Evolutionary conservation across 805 yeast genomes (phyloP).

Genomic region (Candida orba): DNA sequence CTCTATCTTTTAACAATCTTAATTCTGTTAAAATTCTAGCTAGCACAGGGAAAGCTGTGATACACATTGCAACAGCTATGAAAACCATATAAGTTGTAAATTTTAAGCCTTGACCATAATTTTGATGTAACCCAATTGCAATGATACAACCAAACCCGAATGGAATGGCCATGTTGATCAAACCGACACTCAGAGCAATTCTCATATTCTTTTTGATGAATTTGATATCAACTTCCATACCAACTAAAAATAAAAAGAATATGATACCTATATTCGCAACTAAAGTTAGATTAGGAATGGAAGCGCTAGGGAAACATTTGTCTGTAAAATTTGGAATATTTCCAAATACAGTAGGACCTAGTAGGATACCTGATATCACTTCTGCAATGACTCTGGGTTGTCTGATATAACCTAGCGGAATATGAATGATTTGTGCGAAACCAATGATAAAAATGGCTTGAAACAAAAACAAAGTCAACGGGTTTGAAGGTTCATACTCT

Average conservation of each 20-base stretch:
- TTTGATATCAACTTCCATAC: slow-evolving; percentile 67
- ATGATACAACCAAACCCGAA: slow-evolving; percentile 74
- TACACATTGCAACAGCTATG: slow-evolving; percentile 76
- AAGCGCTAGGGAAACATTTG: slow-evolving; percentile 55
- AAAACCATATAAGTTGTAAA: slow-evolving; percentile 76
- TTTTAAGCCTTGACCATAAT: slow-evolving; percentile 40
- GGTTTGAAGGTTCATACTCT: slow-evolving; percentile 47
- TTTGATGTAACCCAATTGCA: slow-evolving; percentile 58
- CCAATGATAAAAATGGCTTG: slow-evolving; percentile 58
- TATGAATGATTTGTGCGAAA: slow-evolving; percentile 52
- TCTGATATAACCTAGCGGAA: slow-evolving; percentile 51
- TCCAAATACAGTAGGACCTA: slow-evolving; percentile 75
- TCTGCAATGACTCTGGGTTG: slow-evolving; percentile 83
- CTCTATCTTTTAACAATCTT: slow-evolving; percentile 61
- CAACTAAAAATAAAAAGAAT: slow-evolving; percentile 67
- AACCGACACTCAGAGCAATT: slow-evolving; percentile 62
- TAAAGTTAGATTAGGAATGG: slow-evolving; percentile 56
- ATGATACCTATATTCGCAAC: slow-evolving; percentile 73
- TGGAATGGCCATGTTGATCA: slow-evolving; percentile 69
- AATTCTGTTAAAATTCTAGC: slow-evolving; percentile 74
- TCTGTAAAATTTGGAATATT: slow-evolving; percentile 58
- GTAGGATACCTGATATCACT: slow-evolving; percentile 65
- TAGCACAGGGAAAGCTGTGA: slow-evolving; percentile 80
- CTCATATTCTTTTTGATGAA: slow-evolving; percentile 54
- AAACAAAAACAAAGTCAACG: slow-evolving; percentile 62